These are phyloP conservation scores for Eimeria sp. DNA, from an alignment of 169 alveolate genomes.

Conservation along the genomic window DNA sequence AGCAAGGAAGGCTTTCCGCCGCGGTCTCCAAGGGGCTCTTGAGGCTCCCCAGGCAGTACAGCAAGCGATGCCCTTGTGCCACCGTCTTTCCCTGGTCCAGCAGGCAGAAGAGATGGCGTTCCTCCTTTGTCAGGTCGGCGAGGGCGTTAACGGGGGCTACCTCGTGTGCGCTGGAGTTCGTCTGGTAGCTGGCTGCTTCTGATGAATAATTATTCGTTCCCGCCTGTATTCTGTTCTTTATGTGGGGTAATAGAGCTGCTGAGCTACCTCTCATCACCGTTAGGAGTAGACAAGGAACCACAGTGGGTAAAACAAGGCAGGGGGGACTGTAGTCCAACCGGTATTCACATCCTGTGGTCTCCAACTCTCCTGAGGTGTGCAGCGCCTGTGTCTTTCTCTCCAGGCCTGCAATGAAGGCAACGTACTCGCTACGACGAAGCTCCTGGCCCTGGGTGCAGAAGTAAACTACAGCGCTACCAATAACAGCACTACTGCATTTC, in stretches of 20 bases:
- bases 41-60: slow-evolving; percentile 51
- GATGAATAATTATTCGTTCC: background rate
- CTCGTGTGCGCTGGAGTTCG: background rate
- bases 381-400: background rate
- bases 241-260: background rate
- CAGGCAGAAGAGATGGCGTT: slow-evolving; percentile 37
- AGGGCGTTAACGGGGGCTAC: background rate
- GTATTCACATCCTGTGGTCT: background rate
- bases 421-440: slow-evolving; percentile 34
- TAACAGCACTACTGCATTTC: background rate
- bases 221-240: background rate
- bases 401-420: slow-evolving; percentile 38
- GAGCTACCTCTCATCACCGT: background rate
- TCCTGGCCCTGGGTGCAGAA: slow-evolving; percentile 48
- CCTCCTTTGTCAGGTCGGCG: slow-evolving; percentile 30
- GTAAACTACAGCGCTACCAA: slow-evolving; percentile 19
- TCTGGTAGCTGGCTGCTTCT: background rate
- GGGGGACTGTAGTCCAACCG: background rate
- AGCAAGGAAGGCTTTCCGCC: slow-evolving; percentile 35
- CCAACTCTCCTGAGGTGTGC: background rate
- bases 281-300: background rate
- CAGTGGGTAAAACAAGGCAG: background rate
- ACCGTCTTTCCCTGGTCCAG: slow-evolving; percentile 55
- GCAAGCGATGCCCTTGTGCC: slow-evolving; percentile 34
- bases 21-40: slow-evolving; percentile 27